phyloP scores from a whole-genome alignment of 768 basidiomycete genomes.

The Hypholoma fasciculare region DNA sequence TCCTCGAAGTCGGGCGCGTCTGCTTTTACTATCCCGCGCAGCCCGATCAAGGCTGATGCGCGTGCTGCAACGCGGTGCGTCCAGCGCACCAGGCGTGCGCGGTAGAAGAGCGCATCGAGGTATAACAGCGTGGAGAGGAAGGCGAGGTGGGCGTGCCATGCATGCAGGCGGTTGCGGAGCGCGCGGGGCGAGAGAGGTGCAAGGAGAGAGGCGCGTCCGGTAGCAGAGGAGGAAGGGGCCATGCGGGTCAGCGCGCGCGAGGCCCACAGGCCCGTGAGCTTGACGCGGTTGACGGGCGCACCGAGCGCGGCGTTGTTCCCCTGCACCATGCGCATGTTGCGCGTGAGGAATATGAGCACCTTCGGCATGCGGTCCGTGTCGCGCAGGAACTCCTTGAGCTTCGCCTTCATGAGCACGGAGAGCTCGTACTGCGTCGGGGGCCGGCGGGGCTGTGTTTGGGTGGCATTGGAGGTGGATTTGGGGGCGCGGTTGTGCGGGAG shows the following conservation, averaged over 20 bases:
- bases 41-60: constrained; percentile 37
- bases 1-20: constrained; percentile 65
- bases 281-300: constrained; percentile 88
- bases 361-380: constrained; percentile 84
- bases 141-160: constrained; percentile 58
- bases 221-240: constrained; percentile 35
- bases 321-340: constrained; percentile 74
- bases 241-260: constrained; percentile 60
- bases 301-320: constrained; percentile 83
- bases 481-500: constrained; percentile 35
- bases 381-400: constrained; percentile 60
- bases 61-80: constrained; percentile 37
- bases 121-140: constrained; percentile 37
- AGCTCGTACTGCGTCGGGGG: constrained; percentile 65
- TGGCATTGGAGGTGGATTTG: constrained; percentile 16
- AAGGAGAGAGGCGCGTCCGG: constrained; percentile 46
- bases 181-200: constrained; percentile 33
- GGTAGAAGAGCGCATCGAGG: constrained; percentile 75
- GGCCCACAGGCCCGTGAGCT: constrained; percentile 85
- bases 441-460: constrained; percentile 21
- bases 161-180: constrained; percentile 44
- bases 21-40: constrained; percentile 29
- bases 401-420: constrained; percentile 68
- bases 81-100: constrained; percentile 54
- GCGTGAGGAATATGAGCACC: constrained; percentile 69